phyloP scores from a whole-genome alignment of 768 basidiomycete species.

The Leccinellum luteum region DNA sequence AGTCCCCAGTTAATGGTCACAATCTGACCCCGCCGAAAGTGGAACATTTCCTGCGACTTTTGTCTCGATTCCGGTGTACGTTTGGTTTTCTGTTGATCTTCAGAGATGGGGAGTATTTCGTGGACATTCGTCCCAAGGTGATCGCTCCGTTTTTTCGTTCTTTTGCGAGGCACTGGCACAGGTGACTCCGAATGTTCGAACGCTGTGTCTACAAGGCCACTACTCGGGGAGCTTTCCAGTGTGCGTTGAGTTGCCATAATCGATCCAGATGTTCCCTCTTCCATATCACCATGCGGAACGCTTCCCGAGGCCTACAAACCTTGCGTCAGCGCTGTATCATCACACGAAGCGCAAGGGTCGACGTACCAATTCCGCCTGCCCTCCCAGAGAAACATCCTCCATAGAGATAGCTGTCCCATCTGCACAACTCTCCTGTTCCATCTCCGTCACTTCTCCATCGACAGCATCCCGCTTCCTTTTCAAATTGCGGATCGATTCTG shows the following conservation, averaged over 20 bases:
- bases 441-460: not conserved
- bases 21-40: slow-evolving; percentile 16
- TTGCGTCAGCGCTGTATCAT: not conserved
- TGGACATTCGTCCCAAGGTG: not conserved
- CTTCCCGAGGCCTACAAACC: not conserved
- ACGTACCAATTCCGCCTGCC: not conserved
- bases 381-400: not conserved
- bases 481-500: slow-evolving; percentile 1
- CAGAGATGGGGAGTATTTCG: not conserved
- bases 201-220: too few relatives aligned
- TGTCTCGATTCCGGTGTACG: not conserved
- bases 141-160: not conserved
- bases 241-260: not conserved
- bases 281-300: not conserved
- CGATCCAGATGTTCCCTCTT: not conserved
- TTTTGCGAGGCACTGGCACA: not conserved
- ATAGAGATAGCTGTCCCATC: not conserved
- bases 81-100: not conserved
- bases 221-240: not conserved
- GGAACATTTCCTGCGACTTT: not conserved
- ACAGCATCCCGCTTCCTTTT: slow-evolving; percentile 16
- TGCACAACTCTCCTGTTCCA: not conserved
- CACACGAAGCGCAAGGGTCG: too few relatives aligned
- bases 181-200: not conserved
- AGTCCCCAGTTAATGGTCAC: slow-evolving; percentile 2